A percentile compares a stretch with the other conserved stretches of the same genome.
Conservation (phyloP, 2,329 filamentous ascomycete genomes). For the Neofusicoccum laricinum region DNA sequence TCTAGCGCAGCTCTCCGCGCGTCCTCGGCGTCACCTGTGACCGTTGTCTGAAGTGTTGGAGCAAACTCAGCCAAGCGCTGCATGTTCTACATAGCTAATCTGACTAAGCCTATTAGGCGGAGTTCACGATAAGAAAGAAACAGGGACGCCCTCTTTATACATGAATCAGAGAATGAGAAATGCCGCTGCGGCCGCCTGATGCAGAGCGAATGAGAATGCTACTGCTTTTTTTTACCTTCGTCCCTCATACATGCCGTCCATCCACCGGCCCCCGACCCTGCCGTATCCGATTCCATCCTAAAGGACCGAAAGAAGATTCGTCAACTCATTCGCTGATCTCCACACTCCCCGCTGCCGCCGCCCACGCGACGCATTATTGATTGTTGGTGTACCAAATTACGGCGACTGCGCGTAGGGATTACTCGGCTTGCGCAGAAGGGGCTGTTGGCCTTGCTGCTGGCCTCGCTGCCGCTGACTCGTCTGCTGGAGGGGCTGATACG, state of each 20-base stretch:
- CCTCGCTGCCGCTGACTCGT: neutral
- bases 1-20: neutral
- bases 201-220: neutral
- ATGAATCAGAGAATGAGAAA: neutral
- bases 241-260: neutral
- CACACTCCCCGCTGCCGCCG: neutral
- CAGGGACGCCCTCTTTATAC: neutral
- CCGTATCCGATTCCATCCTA: neutral
- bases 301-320: constrained; percentile 11
- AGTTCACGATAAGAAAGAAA: neutral
- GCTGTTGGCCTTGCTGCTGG: constrained; percentile 1
- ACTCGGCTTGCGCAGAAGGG: neutral
- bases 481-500: neutral
- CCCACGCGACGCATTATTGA: neutral
- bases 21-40: neutral
- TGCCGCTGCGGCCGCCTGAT: neutral
- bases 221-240: neutral
- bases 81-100: constrained; percentile 6
- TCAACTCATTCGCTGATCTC: neutral
- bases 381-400: neutral
- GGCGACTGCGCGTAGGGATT: neutral
- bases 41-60: neutral
- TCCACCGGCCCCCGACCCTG: neutral
- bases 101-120: constrained; percentile 4
- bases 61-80: neutral